Evolutionary conservation across 2,329 filamentous ascomycete genomes (phyloP).

Genomic region (Penicillium sp.): DNA sequence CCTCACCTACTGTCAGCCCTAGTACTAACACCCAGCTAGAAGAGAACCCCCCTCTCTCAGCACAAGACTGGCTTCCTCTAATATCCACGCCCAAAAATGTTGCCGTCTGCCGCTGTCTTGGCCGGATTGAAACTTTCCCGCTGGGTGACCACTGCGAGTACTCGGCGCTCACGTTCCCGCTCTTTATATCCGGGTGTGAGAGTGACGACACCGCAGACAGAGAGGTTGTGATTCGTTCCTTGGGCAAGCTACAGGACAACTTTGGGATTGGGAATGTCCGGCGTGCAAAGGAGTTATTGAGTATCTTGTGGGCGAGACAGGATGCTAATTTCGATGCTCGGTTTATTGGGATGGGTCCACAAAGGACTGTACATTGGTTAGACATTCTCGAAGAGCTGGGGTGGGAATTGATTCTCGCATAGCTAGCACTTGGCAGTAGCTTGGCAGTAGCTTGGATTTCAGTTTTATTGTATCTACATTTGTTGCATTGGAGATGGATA

Average conservation of each 20-base stretch:
- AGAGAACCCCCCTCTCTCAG: neutral
- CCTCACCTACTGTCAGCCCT: neutral
- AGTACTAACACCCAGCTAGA: neutral
- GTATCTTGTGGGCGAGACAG: constrained; percentile 26
- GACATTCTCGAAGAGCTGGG: constrained; percentile 32
- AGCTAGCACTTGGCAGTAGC: neutral
- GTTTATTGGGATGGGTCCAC: neutral
- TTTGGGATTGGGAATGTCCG: constrained; percentile 38
- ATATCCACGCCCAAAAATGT: constrained; percentile 28
- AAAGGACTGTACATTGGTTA: constrained; percentile 27
- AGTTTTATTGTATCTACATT: neutral
- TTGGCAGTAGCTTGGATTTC: neutral
- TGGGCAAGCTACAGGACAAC: constrained; percentile 31
- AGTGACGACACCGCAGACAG: constrained; percentile 22
- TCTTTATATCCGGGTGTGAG: constrained; percentile 38
- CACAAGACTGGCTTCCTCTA: constrained; percentile 13
- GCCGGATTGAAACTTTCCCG: constrained; percentile 24
- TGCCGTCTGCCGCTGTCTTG: constrained; percentile 29
- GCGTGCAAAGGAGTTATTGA: constrained; percentile 32
- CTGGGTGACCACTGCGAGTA: constrained; percentile 37
- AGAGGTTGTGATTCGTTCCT: constrained; percentile 24
- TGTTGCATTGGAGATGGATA: neutral
- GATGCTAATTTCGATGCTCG: constrained; percentile 8
- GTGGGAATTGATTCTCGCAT: constrained; percentile 37
- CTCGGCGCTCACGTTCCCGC: constrained; percentile 38